Percentiles rank a stretch among this genome's conserved stretches.
phyloP scores from a whole-genome alignment of 345 rosid species.

The Pistacia atlantica region DNA sequence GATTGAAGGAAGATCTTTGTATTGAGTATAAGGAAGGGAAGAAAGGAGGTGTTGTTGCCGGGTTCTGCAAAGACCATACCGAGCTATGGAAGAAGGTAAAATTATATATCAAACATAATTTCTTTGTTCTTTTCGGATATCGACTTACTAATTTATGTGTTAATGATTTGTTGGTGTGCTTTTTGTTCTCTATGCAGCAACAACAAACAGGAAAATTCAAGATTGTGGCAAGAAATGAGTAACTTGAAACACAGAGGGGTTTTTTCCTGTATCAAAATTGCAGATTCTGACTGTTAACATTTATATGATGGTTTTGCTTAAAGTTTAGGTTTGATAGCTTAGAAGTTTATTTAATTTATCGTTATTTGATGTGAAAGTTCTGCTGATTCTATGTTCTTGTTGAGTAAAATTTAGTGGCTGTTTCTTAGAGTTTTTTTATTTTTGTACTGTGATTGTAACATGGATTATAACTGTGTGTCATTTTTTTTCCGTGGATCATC shows the following conservation, averaged over 20 bases:
- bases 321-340: not conserved
- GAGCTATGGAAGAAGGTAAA: conserved; percentile 81
- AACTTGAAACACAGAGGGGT: not conserved
- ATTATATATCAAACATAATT: not conserved
- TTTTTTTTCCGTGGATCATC: too few species aligned
- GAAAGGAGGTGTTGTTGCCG: conserved; percentile 75
- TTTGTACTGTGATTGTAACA: not conserved
- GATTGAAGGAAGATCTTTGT: conserved; percentile 68
- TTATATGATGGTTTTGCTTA: not conserved
- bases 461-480: not conserved
- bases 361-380: not conserved
- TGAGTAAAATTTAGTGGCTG: not conserved
- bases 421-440: not conserved
- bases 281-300: not conserved
- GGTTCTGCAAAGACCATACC: conserved; percentile 78
- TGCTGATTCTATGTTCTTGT: not conserved
- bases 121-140: not conserved
- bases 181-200: conserved; percentile 61
- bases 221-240: conserved; percentile 79
- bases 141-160: not conserved
- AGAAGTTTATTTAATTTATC: not conserved
- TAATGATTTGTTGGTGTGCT: not conserved
- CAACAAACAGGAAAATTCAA: conserved; percentile 89
- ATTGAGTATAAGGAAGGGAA: conserved; percentile 78
- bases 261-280: not conserved